phyloP scores from a whole-genome alignment of 257 asterid species.

The Cynanchum wilfordii region DNA sequence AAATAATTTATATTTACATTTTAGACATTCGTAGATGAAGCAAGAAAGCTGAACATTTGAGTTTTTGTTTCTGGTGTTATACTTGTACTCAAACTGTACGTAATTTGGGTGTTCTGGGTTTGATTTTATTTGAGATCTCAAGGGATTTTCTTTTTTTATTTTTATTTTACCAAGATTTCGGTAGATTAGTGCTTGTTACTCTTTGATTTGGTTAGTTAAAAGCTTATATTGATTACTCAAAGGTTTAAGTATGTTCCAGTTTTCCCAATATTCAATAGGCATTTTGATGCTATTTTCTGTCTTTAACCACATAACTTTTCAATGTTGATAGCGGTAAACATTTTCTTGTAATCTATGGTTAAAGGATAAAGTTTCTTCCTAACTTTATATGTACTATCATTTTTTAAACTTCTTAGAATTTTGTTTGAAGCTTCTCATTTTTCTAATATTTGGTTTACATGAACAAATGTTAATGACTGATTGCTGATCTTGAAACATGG shows the following conservation, averaged over 20 bases:
- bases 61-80: no score
- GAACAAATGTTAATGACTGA: background rate
- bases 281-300: background rate
- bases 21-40: no score
- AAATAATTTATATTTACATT: no score
- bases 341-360: background rate
- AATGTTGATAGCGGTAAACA: background rate
- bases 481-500: background rate
- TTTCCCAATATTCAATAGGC: background rate
- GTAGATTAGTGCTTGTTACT: no score
- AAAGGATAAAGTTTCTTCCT: background rate
- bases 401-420: background rate
- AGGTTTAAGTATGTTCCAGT: background rate
- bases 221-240: background rate
- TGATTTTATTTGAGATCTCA: no score
- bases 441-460: background rate
- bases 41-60: no score
- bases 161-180: no score
- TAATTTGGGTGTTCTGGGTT: no score
- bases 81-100: no score
- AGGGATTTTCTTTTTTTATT: no score
- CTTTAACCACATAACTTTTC: background rate
- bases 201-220: background rate
- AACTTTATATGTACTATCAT: background rate
- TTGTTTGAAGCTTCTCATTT: background rate